These are phyloP conservation scores for Cymodocea nodosa DNA, from an alignment of 116 monocot genomes.

Conservation along the genomic window DNA sequence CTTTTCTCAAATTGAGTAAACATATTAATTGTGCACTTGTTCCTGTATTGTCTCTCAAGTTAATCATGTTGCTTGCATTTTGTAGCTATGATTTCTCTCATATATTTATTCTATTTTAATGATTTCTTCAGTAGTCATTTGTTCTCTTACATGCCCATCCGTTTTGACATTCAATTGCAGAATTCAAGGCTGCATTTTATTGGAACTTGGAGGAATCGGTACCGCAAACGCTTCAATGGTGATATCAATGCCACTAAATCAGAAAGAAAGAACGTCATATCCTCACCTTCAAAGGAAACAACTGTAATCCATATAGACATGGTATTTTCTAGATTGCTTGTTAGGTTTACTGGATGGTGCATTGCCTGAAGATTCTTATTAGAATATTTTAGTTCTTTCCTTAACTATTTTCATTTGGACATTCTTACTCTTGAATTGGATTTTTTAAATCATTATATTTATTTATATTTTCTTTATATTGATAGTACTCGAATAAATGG, in stretches of 20 bases:
- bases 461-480: too few species aligned
- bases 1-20: too few species aligned
- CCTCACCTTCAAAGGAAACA: constrained; percentile 9
- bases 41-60: background rate
- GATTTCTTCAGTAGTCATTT: background rate
- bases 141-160: background rate
- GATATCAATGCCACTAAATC: constrained; percentile 5
- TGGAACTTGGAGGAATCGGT: constrained; percentile 94
- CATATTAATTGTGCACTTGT: too few species aligned
- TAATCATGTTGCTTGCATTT: background rate
- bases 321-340: constrained; percentile 27
- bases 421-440: background rate
- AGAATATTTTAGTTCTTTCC: too few species aligned
- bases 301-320: constrained; percentile 79
- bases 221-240: constrained; percentile 53
- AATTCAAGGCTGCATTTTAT: constrained; percentile 95
- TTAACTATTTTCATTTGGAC: background rate
- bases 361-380: too few species aligned
- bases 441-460: too few species aligned
- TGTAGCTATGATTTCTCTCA: background rate
- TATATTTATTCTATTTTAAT: background rate
- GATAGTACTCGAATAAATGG: too few species aligned
- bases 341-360: too few species aligned
- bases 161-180: constrained; percentile 16
- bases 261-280: constrained; percentile 10